Percentiles rank a stretch among this genome's conserved stretches.
Evolutionary conservation across 2,329 filamentous ascomycete genomes (phyloP).

Genomic region (Aspergillus caelatus): DNA sequence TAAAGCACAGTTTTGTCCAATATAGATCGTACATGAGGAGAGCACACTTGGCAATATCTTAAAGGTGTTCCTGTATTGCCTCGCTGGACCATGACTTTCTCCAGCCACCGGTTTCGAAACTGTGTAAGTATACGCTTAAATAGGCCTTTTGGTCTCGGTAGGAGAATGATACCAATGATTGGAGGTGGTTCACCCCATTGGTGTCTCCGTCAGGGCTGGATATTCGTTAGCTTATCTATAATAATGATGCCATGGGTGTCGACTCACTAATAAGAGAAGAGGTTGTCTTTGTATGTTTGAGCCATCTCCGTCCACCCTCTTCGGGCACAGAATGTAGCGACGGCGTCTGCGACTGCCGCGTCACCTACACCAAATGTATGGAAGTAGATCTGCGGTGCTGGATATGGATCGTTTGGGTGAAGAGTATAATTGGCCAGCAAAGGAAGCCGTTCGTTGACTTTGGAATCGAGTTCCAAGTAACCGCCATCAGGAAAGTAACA

Average conservation of each 20-base stretch:
- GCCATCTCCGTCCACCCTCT: constrained; percentile 15
- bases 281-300: constrained; percentile 12
- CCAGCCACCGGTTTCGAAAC: constrained; percentile 8
- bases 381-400: constrained; percentile 22
- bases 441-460: constrained; percentile 14
- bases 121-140: constrained; percentile 14
- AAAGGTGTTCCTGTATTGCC: neutral
- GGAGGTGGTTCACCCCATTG: constrained; percentile 9
- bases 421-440: constrained; percentile 21
- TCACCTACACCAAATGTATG: constrained; percentile 20
- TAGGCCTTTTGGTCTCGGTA: constrained; percentile 12
- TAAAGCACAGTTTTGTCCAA: too few species aligned
- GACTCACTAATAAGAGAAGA: constrained; percentile 20
- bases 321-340: constrained; percentile 17
- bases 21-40: too few species aligned
- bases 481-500: neutral
- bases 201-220: constrained; percentile 10
- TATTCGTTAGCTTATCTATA: neutral
- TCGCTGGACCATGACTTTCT: neutral
- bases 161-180: constrained; percentile 16
- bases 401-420: constrained; percentile 11
- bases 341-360: constrained; percentile 11
- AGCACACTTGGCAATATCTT: neutral
- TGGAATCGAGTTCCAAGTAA: constrained; percentile 2
- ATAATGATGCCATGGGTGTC: neutral